These are phyloP conservation scores for Psilocybe subaeruginosa DNA, from an alignment of 768 basidiomycete genomes.

Conservation along the genomic window DNA sequence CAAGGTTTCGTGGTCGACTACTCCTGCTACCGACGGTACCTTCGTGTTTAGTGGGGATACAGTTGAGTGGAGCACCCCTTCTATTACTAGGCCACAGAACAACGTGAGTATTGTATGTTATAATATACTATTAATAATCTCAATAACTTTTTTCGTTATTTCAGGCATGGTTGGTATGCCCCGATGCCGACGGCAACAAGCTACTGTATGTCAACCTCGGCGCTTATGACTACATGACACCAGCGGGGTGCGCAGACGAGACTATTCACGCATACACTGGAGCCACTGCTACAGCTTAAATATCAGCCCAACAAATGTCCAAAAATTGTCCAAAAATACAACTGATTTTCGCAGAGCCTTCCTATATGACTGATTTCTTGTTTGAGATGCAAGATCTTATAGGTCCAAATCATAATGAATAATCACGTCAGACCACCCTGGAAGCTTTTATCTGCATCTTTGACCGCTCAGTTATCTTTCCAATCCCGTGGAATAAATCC, in stretches of 20 bases:
- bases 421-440: too few species aligned
- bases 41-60: conserved; percentile 63
- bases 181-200: conserved; percentile 45
- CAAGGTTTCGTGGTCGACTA: conserved; percentile 49
- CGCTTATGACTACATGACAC: conserved; percentile 56
- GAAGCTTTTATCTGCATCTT: too few species aligned
- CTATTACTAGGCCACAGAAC: conserved; percentile 50
- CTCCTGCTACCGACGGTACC: conserved; percentile 48
- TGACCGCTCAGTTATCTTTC: too few species aligned
- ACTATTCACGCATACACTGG: conserved; percentile 66
- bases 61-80: conserved; percentile 56
- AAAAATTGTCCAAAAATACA: neutral
- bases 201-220: conserved; percentile 59
- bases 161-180: conserved; percentile 60
- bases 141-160: neutral
- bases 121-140: conserved; percentile 1
- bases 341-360: neutral
- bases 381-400: neutral
- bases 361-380: neutral
- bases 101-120: conserved; percentile 39
- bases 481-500: too few species aligned
- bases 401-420: neutral
- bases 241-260: conserved; percentile 60
- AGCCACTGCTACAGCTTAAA: conserved; percentile 32
- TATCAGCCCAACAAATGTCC: neutral